Percentiles rank a stretch among this genome's conserved stretches.
Conservation (phyloP, 805 yeast species). For the Debaryomyces maramus region DNA sequence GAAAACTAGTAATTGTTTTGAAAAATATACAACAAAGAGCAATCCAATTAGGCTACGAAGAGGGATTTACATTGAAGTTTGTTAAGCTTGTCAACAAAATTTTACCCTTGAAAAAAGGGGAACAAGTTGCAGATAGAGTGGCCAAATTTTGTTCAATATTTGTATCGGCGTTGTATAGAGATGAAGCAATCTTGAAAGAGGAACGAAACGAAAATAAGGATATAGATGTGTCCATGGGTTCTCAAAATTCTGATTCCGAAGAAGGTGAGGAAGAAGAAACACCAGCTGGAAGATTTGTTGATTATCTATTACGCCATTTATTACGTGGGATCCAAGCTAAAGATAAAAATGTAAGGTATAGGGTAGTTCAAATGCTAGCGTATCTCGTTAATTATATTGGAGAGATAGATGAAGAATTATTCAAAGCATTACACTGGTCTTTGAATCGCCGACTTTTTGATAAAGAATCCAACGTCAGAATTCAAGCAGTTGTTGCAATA, state of each 20-base stretch:
- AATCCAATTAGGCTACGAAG: slow-evolving; percentile 49
- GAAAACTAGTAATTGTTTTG: slow-evolving; percentile 66
- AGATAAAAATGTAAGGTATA: slow-evolving; percentile 73
- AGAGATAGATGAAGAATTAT: slow-evolving; percentile 72
- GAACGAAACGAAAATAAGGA: slow-evolving; percentile 27
- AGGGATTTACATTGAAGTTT: slow-evolving; percentile 60
- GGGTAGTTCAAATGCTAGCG: slow-evolving; percentile 76
- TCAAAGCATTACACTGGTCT: slow-evolving; percentile 59
- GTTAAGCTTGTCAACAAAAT: slow-evolving; percentile 63
- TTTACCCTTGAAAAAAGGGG: slow-evolving; percentile 66
- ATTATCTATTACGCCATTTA: slow-evolving; percentile 61
- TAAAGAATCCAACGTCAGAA: slow-evolving; percentile 73
- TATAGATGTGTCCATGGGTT: slow-evolving; percentile 11
- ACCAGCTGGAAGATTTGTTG: slow-evolving; percentile 54
- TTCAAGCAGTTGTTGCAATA: slow-evolving; percentile 80
- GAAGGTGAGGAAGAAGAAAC: slow-evolving; percentile 39
- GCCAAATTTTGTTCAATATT: slow-evolving; percentile 67
- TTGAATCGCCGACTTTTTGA: slow-evolving; percentile 66
- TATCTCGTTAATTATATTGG: slow-evolving; percentile 68
- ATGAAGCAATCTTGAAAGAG: slow-evolving; percentile 15
- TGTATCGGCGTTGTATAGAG: slow-evolving; percentile 48
- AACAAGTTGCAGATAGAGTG: slow-evolving; percentile 70
- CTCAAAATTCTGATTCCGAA: slow-evolving; percentile 13
- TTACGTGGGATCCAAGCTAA: slow-evolving; percentile 77
- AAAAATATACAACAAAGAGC: slow-evolving; percentile 60